Evolutionary conservation across 805 yeast genomes (phyloP).

Genomic region (Wickerhamiella azymoides): DNA sequence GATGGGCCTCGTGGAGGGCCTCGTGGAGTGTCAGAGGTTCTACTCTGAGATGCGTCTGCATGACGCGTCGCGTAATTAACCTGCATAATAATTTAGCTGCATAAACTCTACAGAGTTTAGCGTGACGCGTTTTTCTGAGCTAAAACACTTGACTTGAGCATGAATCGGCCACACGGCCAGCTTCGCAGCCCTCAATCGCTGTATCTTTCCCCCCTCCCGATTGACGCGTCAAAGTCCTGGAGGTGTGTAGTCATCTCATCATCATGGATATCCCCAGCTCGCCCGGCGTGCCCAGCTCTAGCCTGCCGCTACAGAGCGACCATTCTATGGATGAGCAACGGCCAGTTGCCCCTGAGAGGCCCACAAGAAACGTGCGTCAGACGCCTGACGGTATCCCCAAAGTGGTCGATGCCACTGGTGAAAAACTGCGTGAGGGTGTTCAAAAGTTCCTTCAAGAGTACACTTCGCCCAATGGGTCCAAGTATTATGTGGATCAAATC

Average conservation of each 20-base stretch:
- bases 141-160: too few species aligned
- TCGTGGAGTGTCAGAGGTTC: too few species aligned
- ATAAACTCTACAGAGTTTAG: background rate
- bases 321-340: background rate
- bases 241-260: background rate
- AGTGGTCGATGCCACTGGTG: constrained; percentile 84
- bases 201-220: too few species aligned
- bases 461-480: constrained; percentile 31
- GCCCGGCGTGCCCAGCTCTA: constrained; percentile 4
- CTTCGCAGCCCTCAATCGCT: too few species aligned
- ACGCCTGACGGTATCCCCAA: constrained; percentile 41
- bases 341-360: background rate
- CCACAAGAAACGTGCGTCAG: background rate
- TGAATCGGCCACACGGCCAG: too few species aligned
- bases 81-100: background rate
- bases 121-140: too few species aligned
- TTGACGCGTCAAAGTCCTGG: too few species aligned
- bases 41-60: too few species aligned
- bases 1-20: too few species aligned
- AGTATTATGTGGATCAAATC: constrained; percentile 62
- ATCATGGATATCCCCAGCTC: constrained; percentile 9
- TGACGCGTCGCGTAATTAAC: too few species aligned
- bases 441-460: constrained; percentile 69
- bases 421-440: constrained; percentile 81
- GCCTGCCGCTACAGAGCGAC: constrained; percentile 6